Evolutionary conservation across 108 stramenopile species (phyloP).

Genomic region (Aureococcus anophagefferens): DNA sequence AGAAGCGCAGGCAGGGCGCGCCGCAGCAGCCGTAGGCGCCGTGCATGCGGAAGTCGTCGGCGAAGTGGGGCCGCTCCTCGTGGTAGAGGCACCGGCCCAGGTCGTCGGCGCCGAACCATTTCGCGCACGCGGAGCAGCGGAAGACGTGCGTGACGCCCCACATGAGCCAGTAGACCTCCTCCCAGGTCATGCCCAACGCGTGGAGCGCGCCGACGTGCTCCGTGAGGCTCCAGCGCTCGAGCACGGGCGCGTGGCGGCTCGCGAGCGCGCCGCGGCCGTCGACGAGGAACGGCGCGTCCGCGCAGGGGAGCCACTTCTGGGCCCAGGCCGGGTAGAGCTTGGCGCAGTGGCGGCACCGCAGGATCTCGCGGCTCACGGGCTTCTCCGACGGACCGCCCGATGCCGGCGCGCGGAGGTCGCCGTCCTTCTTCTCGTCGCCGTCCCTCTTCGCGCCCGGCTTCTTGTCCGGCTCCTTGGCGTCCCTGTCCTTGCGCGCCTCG

Average conservation of each 20-base stretch:
- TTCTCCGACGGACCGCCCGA: too few species aligned
- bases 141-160: conserved; percentile 7
- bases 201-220: conserved; percentile 3
- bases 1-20: background rate
- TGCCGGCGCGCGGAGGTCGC: too few species aligned
- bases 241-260: background rate
- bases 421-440: too few species aligned
- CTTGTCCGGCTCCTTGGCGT: too few species aligned
- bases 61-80: background rate
- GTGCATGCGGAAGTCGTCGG: background rate
- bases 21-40: background rate
- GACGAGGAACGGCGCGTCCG: background rate
- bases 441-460: too few species aligned
- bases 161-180: conserved; percentile 12
- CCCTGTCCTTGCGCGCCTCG: too few species aligned
- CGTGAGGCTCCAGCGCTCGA: conserved; percentile 8
- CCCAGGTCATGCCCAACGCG: conserved; percentile 4
- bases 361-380: background rate
- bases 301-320: background rate
- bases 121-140: background rate
- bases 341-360: background rate
- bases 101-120: background rate
- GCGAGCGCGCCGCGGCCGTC: background rate
- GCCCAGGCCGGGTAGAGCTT: background rate
- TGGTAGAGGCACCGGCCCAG: background rate